Evolutionary conservation across 2,329 filamentous ascomycete species (phyloP), one percentile per base, ranked within the genome.

Genomic region (Fusarium oxysporum): DNA sequence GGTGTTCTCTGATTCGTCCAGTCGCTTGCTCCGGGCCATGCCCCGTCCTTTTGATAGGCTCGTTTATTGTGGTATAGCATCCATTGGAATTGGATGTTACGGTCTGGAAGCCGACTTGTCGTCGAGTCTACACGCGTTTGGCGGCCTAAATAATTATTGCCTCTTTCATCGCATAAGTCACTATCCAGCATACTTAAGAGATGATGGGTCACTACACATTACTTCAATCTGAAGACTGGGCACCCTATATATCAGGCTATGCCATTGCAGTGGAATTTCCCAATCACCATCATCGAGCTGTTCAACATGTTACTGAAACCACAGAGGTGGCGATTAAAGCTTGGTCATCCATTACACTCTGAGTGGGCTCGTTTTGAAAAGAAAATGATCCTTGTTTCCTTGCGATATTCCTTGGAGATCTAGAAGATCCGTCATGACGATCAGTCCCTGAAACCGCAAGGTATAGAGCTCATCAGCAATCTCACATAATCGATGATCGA

Each of bases 1-100:
- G 12, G 5, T 9, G 11, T 0, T 2, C 9, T 7, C 1, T 35
- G 19, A 21, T 28, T 57, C 17, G 41, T 28, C 21, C 6, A 16
- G 2, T 9, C 11, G 6, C 8, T 5, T 0, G 4, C 5, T 10
- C 13, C 12, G 11, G 8, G 0, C 2, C 4, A n/a, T 16, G 8
- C n/a, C 7, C 12, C n/a, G 4, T 32, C 16, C 1, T 9, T 21
- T 5, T 23, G 6, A 33, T 41, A 30, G 16, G 30, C 14, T 23
- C 5, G 5, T 16, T 44, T 2, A 6, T 23, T 19, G 16, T n/a
- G 12, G 12, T 33, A 33, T 4, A 33, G 17, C 23, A 25, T 25
- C 23, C 23, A 25, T 25, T 9, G 8, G 35, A 38, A 19, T 17
- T 7, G 35, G 35, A 38, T 38, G 35, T 19, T 17, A 38, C 11